Base-by-base conservation (phyloP, 108 stramenopile species). In the Seminavis robusta region DNA sequence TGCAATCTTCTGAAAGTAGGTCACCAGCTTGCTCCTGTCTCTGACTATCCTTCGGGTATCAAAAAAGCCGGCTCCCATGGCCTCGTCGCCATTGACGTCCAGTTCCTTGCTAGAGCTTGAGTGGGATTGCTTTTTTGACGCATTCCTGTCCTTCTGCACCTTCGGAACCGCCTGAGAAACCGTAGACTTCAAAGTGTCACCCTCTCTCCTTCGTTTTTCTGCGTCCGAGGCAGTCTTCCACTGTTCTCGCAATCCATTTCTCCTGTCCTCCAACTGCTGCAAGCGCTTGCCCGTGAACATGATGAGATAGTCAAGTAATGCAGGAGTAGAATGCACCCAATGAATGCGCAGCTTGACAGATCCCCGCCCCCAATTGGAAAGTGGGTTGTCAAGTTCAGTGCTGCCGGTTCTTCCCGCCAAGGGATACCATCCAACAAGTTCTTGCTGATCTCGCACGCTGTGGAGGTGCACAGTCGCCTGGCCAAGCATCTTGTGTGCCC, bases 381-480 rank as follows among this genome's bases (percentile, higher is more conserved):
- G 46, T 31, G 73, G 59, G 25, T 61, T 66, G 16, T 76, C 77
- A 10, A 84, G 25, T 32, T 83, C 89, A 52, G 73, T 55, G n/a
- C 75, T 67, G 15, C 90, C 93, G 20, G 81, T 68, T 32, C 76
- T 68, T 26, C 83, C 83, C 33, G 81, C 67, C 21, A 95, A 53
- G 25, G 94, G 94, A 56, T 76, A 95, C 94, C 94, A 95, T 0
- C 91, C 94, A 19, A 88, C 64, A 20, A 73, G 49, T 52, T 87
- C 87, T 47, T 78, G 52, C 50, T 95, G 88, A 51, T 75, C 63
- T 50, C 67, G 63, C 23, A 95, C 41, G 52, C 71, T 80, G 25
- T 74, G 73, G 20, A 95, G 56, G 27, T 84, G 85, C 24, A 95
- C 73, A 41, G 83, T 65, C 8, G 77, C 73, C 63, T 81, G 77